phyloP scores from a whole-genome alignment of 1,139 yeast species.

The Yamadazyma mexicana region DNA sequence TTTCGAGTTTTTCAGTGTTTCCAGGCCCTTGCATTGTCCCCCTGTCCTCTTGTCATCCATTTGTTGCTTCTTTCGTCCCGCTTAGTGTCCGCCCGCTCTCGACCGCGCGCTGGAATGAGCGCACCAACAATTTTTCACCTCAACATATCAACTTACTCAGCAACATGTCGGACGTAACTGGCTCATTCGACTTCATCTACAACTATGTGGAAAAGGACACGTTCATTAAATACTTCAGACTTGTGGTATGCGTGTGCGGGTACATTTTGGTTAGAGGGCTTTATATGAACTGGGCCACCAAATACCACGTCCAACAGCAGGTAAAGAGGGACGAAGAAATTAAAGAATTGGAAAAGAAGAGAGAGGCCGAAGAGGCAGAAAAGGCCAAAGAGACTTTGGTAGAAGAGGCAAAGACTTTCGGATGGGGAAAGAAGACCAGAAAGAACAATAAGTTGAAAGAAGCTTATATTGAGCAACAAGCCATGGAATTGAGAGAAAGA shows the following conservation, averaged over 20 bases:
- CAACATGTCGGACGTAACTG: slow-evolving; percentile 2
- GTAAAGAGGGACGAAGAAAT: slow-evolving; percentile 44
- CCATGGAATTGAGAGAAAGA: slow-evolving; percentile 38
- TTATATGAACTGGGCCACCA: slow-evolving; percentile 45
- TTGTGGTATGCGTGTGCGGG: slow-evolving; percentile 34
- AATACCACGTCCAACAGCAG: slow-evolving; percentile 53
- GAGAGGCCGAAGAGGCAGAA: slow-evolving; percentile 35
- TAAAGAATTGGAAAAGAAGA: slow-evolving; percentile 20
- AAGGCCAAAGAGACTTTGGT: slow-evolving; percentile 31
- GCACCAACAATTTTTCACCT: not conserved
- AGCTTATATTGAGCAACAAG: slow-evolving; percentile 50
- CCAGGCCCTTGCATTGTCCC: too few species aligned
- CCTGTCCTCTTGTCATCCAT: too few species aligned
- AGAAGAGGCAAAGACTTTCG: slow-evolving; percentile 53
- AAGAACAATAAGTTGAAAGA: slow-evolving; percentile 55
- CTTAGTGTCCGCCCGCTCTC: too few species aligned
- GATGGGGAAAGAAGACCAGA: slow-evolving; percentile 80
- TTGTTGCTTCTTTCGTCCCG: too few species aligned
- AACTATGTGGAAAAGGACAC: slow-evolving; percentile 36
- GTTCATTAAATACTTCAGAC: slow-evolving; percentile 39
- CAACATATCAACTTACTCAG: not conserved
- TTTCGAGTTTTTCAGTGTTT: too few species aligned
- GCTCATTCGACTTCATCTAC: slow-evolving; percentile 32
- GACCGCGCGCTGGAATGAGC: not conserved
- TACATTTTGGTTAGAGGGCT: slow-evolving; percentile 38